Conservation (phyloP, 2,329 filamentous ascomycete genomes). For the Trematosphaeria pertusa region DNA sequence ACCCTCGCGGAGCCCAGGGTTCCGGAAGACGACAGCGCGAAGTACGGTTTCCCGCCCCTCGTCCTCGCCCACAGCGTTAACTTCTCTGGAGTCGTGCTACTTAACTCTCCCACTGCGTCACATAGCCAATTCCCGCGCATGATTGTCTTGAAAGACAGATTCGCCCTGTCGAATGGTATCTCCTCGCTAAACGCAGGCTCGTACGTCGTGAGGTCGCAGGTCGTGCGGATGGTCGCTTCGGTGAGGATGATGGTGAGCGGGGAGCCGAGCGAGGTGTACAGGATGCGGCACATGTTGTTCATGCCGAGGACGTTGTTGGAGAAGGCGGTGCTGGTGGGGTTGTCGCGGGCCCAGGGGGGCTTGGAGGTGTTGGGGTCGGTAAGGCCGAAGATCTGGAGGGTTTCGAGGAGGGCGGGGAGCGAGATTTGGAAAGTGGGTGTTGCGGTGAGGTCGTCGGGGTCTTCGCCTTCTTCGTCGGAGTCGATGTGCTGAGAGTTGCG, state of each 20-base stretch:
- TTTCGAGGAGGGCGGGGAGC: constrained; percentile 85
- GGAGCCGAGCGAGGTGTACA: constrained; percentile 76
- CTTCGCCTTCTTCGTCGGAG: constrained; percentile 42
- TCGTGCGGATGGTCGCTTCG: constrained; percentile 75
- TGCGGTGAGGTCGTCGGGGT: constrained; percentile 52
- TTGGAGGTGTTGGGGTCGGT: constrained; percentile 51
- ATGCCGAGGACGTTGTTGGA: constrained; percentile 83
- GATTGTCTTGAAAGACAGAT: constrained; percentile 89
- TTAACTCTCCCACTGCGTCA: constrained; percentile 73
- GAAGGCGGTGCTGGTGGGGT: constrained; percentile 68
- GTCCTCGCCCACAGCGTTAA: constrained; percentile 64
- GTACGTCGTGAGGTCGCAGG: constrained; percentile 89
- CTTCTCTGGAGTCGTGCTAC: constrained; percentile 72
- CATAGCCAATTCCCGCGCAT: constrained; percentile 80
- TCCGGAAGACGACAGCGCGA: constrained; percentile 74
- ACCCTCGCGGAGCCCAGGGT: constrained; percentile 66
- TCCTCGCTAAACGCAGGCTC: constrained; percentile 70
- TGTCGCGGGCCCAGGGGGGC: constrained; percentile 50
- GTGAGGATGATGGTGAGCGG: constrained; percentile 86
- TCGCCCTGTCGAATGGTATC: constrained; percentile 85
- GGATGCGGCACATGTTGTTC: constrained; percentile 82
- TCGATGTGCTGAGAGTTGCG: constrained; percentile 36
- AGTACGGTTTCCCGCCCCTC: constrained; percentile 61
- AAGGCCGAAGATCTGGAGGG: constrained; percentile 91
- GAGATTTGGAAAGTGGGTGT: constrained; percentile 89